Evolutionary conservation across 2,329 filamentous ascomycete genomes (phyloP).

Genomic region (Chrysosporium keratinophilum): DNA sequence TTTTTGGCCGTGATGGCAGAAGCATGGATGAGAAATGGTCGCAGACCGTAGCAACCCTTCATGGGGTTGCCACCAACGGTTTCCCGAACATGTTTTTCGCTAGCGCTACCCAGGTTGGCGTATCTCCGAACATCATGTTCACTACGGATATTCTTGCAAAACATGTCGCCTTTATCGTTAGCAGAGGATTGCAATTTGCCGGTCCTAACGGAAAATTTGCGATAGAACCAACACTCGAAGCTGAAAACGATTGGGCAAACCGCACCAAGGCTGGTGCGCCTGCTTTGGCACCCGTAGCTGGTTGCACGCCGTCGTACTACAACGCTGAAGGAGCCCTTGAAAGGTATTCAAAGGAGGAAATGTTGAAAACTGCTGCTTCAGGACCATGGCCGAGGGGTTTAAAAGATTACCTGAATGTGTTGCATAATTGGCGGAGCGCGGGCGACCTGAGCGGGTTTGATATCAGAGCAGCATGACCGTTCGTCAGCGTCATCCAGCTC

Average conservation of each 20-base stretch:
- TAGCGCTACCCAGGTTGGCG: slow-evolving; percentile 34
- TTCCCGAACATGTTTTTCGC: slow-evolving; percentile 50
- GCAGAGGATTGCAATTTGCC: background rate
- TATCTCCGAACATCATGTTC: background rate
- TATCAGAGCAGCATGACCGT: background rate
- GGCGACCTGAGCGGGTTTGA: background rate
- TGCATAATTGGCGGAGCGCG: slow-evolving; percentile 1
- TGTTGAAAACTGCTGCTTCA: background rate
- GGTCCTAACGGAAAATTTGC: background rate
- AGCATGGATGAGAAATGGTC: slow-evolving; percentile 41
- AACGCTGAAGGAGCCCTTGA: background rate
- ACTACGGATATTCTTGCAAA: background rate
- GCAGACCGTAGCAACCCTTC: slow-evolving; percentile 41
- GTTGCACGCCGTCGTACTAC: slow-evolving; percentile 3
- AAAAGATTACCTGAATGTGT: background rate
- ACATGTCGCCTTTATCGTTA: slow-evolving; percentile 2
- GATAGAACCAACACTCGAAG: slow-evolving; percentile 1
- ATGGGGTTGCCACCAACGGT: slow-evolving; percentile 40
- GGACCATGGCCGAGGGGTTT: background rate
- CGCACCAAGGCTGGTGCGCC: background rate
- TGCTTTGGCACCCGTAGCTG: background rate
- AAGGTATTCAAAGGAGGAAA: background rate
- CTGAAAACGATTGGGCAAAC: background rate
- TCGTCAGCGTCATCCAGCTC: too few species aligned
- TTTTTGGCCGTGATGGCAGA: slow-evolving; percentile 38